These are phyloP conservation scores for Apiospora hydei DNA, from an alignment of 2,329 filamentous ascomycete genomes.

Conservation along the genomic window DNA sequence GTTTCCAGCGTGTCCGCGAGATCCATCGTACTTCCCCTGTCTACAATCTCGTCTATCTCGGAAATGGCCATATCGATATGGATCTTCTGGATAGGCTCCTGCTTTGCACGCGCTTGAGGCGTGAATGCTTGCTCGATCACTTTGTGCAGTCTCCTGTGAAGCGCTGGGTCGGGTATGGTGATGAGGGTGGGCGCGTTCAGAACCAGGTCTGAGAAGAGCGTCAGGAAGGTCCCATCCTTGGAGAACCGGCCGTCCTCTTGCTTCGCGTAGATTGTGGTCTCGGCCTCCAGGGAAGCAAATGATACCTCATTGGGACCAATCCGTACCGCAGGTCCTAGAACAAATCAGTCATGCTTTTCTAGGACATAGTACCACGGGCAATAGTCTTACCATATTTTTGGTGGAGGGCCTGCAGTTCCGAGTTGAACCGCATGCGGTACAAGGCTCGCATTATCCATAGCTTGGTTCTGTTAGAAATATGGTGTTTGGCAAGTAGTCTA, in stretches of 20 bases:
- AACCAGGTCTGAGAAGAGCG: slow-evolving; percentile 4
- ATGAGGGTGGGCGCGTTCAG: slow-evolving; percentile 14
- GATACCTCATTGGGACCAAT: slow-evolving; percentile 3
- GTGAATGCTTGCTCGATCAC: slow-evolving; percentile 1
- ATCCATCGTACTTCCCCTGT: background rate
- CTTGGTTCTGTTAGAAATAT: background rate
- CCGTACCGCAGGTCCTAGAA: background rate
- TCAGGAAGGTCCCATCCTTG: slow-evolving; percentile 11
- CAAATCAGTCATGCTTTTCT: background rate
- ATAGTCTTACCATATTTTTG: background rate
- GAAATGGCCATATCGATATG: slow-evolving; percentile 15
- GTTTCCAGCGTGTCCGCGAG: background rate
- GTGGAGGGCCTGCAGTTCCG: background rate
- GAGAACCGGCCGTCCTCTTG: slow-evolving; percentile 4
- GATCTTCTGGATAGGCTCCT: slow-evolving; percentile 4
- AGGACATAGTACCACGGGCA: too few species aligned
- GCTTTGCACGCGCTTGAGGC: background rate
- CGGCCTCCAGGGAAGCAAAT: slow-evolving; percentile 1
- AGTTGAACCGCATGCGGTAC: background rate
- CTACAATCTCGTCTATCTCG: background rate
- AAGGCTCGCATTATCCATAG: background rate
- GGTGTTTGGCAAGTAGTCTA: background rate
- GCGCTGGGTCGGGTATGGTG: background rate
- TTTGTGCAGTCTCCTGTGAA: background rate
- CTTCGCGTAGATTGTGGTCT: slow-evolving; percentile 8